Conservation (phyloP, 805 yeast genomes). For the Candida railenensis region DNA sequence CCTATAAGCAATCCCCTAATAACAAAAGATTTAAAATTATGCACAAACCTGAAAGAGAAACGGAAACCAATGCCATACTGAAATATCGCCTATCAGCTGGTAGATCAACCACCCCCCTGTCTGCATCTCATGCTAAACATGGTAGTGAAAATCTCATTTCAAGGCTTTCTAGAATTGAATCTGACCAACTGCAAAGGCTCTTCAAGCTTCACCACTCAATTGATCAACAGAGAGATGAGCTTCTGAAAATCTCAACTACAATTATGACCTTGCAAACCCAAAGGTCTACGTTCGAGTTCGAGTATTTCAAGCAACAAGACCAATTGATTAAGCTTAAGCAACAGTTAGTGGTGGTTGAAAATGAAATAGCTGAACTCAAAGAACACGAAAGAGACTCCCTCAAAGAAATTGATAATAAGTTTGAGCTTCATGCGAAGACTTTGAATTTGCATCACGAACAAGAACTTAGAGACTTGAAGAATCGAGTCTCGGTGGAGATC, state of each 20-base stretch:
- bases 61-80: no score
- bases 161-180: slow-evolving; percentile 10
- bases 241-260: slow-evolving; percentile 15
- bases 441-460: slow-evolving; percentile 19
- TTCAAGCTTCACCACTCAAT: slow-evolving; percentile 7
- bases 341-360: slow-evolving; percentile 30
- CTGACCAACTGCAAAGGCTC: slow-evolving; percentile 12
- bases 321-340: slow-evolving; percentile 37
- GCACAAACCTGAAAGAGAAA: neutral
- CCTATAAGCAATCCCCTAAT: neutral
- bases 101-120: neutral
- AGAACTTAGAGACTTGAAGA: slow-evolving; percentile 24
- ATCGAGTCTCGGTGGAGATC: slow-evolving; percentile 28
- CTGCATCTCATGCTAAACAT: neutral
- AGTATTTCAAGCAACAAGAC: slow-evolving; percentile 30
- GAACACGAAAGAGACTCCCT: slow-evolving; percentile 22
- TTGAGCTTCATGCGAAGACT: slow-evolving; percentile 21
- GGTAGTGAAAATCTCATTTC: neutral
- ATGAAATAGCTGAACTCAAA: slow-evolving; percentile 30
- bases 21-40: neutral
- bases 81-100: neutral
- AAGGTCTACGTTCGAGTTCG: slow-evolving; percentile 35
- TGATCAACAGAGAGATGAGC: slow-evolving; percentile 15
- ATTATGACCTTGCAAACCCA: slow-evolving; percentile 34
- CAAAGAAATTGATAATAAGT: slow-evolving; percentile 21